These are phyloP conservation scores for Cyclostephanos tholiformis DNA, from an alignment of 108 stramenopile genomes.

Conservation along the genomic window DNA sequence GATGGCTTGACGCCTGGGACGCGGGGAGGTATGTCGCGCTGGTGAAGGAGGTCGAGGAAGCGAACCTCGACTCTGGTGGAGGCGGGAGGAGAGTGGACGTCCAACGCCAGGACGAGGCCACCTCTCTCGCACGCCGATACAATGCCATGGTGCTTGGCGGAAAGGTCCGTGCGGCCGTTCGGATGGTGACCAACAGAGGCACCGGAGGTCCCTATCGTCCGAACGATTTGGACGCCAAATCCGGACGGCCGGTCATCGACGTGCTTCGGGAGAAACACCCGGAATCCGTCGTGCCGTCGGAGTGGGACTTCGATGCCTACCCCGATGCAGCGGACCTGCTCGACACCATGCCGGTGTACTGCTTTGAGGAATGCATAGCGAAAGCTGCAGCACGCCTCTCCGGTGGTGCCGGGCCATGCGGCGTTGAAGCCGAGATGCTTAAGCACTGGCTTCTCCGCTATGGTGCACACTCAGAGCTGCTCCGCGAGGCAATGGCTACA, in stretches of 20 bases:
- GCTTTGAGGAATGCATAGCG: conserved; percentile 28
- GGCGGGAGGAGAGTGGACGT: not conserved
- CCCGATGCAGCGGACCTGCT: conserved; percentile 6
- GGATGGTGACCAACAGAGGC: conserved; percentile 16
- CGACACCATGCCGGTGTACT: conserved; percentile 16
- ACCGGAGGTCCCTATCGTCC: conserved; percentile 13
- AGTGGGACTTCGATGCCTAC: conserved; percentile 19
- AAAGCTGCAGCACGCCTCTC: too few species aligned
- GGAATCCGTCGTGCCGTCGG: too few species aligned
- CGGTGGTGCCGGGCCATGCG: conserved; percentile 12
- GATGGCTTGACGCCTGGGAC: too few species aligned
- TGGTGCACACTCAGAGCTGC: too few species aligned
- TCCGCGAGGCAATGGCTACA: too few species aligned
- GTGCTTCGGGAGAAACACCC: too few species aligned
- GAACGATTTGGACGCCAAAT: conserved; percentile 14
- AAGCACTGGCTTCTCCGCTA: conserved; percentile 4
- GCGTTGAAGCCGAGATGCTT: conserved; percentile 14
- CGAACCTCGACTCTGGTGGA: not conserved
- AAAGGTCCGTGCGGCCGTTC: conserved; percentile 16
- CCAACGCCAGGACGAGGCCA: not conserved
- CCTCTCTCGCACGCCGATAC: not conserved
- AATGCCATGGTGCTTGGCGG: conserved; percentile 15
- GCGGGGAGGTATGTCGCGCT: too few species aligned
- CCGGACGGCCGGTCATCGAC: conserved; percentile 8
- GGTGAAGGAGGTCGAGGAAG: not conserved